Evolutionary conservation across 352 stramenopile genomes (phyloP).

Genomic region (Phytophthora sansomeana): DNA sequence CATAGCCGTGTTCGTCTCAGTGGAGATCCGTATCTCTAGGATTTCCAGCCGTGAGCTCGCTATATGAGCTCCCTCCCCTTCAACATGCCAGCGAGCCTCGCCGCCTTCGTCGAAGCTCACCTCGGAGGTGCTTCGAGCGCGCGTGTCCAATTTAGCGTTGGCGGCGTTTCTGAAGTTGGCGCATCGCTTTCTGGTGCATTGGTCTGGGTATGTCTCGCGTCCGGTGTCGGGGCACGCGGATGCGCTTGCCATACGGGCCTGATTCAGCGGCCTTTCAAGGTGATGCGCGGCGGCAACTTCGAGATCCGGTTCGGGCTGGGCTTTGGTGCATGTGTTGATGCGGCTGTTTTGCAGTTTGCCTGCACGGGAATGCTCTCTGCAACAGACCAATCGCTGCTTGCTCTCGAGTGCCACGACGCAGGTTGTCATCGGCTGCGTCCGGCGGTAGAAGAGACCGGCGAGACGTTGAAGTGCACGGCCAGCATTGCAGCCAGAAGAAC

Average conservation of each 20-base stretch:
- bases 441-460: neutral
- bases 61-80: constrained; percentile 2
- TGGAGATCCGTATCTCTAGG: constrained; percentile 19
- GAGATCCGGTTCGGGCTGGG: constrained; percentile 21
- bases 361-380: constrained; percentile 20
- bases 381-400: constrained; percentile 10
- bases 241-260: constrained; percentile 1
- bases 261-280: constrained; percentile 7
- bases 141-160: neutral
- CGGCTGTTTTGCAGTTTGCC: constrained; percentile 10
- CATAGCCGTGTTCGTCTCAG: constrained; percentile 30
- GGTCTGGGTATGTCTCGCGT: constrained; percentile 25
- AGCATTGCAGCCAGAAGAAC: no score
- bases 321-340: constrained; percentile 22
- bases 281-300: constrained; percentile 17
- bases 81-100: neutral
- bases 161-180: constrained; percentile 25
- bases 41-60: neutral
- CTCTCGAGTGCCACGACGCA: neutral
- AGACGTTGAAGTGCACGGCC: constrained; percentile 10
- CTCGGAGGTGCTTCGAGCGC: neutral
- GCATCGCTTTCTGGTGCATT: constrained; percentile 32
- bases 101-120: neutral
- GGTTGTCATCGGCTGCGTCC: constrained; percentile 5
- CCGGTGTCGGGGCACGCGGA: constrained; percentile 9